A percentile compares a stretch with the other conserved stretches of the same genome.
These are phyloP conservation scores for Barnettozyma sucrosica DNA, from an alignment of 805 yeast genomes.

Conservation along the genomic window DNA sequence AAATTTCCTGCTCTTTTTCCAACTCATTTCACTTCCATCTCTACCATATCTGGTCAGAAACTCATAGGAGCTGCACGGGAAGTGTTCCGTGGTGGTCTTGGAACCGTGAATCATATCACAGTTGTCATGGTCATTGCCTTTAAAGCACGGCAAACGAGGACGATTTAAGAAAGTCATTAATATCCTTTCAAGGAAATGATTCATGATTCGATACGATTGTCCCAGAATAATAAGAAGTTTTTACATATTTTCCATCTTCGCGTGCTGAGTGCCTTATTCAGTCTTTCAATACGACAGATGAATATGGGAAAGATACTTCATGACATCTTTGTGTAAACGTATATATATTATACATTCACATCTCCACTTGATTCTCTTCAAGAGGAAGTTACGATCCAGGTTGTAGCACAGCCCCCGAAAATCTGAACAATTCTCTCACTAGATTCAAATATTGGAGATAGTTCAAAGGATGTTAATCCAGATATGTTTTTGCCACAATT, in stretches of 20 bases:
- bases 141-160: slow-evolving; percentile 4
- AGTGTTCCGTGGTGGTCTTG: slow-evolving; percentile 3
- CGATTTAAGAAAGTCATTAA: slow-evolving; percentile 17
- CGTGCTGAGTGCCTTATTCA: slow-evolving; percentile 19
- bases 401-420: slow-evolving; percentile 30
- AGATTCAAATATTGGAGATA: slow-evolving; percentile 34
- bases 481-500: slow-evolving; percentile 58
- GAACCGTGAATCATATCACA: not conserved
- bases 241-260: slow-evolving; percentile 80
- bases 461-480: slow-evolving; percentile 24
- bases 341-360: too few species aligned
- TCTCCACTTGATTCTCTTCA: not conserved
- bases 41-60: not conserved
- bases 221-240: slow-evolving; percentile 53
- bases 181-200: slow-evolving; percentile 12
- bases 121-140: not conserved
- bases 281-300: slow-evolving; percentile 44
- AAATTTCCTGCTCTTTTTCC: not conserved
- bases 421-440: slow-evolving; percentile 3
- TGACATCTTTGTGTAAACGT: slow-evolving; percentile 44
- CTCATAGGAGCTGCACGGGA: not conserved
- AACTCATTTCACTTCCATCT: not conserved
- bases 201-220: slow-evolving; percentile 48
- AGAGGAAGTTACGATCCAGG: slow-evolving; percentile 51
- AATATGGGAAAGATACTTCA: slow-evolving; percentile 75